A percentile compares a stretch with the other conserved stretches of the same genome.
phyloP scores from a whole-genome alignment of 352 stramenopile genomes.

The Thalassiosira exigua region DNA sequence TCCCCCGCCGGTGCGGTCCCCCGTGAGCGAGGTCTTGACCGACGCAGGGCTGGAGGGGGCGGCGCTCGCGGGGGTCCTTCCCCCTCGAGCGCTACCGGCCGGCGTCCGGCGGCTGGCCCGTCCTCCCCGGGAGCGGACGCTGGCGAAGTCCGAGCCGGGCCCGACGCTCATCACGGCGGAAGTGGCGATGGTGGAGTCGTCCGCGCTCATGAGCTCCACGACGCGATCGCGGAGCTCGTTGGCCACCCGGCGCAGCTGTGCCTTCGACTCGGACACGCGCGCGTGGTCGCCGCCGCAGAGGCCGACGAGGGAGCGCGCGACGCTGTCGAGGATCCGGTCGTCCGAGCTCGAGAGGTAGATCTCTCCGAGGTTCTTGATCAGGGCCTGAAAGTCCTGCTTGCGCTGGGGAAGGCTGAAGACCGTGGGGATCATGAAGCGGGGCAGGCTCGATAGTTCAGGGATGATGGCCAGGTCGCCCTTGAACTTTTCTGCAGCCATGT shows the following conservation, averaged over 20 bases:
- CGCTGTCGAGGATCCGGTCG: slow-evolving; percentile 66
- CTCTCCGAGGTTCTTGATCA: slow-evolving; percentile 76
- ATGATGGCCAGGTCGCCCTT: slow-evolving; percentile 72
- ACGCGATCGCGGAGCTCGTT: slow-evolving; percentile 61
- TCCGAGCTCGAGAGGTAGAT: slow-evolving; percentile 73
- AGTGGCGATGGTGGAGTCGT: slow-evolving; percentile 46
- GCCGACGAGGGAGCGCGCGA: slow-evolving; percentile 54
- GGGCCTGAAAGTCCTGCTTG: slow-evolving; percentile 71
- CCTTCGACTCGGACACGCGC: slow-evolving; percentile 64
- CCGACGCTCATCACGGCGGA: slow-evolving; percentile 32
- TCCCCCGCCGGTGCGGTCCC: slow-evolving; percentile 26
- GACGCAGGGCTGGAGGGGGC: slow-evolving; percentile 19
- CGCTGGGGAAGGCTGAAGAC: slow-evolving; percentile 72
- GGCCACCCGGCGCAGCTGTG: slow-evolving; percentile 60
- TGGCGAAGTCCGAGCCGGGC: slow-evolving; percentile 38
- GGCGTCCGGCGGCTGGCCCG: slow-evolving; percentile 35
- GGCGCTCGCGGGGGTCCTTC: slow-evolving; percentile 38
- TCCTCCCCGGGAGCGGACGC: slow-evolving; percentile 18
- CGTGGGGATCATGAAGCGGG: slow-evolving; percentile 67
- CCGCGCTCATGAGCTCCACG: slow-evolving; percentile 56
- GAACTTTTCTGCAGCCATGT: too few species aligned
- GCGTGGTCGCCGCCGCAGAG: slow-evolving; percentile 70
- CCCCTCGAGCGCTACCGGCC: too few species aligned
- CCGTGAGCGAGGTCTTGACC: slow-evolving; percentile 38
- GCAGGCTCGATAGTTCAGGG: slow-evolving; percentile 64